A percentile compares a stretch with the other conserved stretches of the same genome.
Conservation (phyloP, 2,329 filamentous ascomycete genomes). For the Fusarium nurragi region DNA sequence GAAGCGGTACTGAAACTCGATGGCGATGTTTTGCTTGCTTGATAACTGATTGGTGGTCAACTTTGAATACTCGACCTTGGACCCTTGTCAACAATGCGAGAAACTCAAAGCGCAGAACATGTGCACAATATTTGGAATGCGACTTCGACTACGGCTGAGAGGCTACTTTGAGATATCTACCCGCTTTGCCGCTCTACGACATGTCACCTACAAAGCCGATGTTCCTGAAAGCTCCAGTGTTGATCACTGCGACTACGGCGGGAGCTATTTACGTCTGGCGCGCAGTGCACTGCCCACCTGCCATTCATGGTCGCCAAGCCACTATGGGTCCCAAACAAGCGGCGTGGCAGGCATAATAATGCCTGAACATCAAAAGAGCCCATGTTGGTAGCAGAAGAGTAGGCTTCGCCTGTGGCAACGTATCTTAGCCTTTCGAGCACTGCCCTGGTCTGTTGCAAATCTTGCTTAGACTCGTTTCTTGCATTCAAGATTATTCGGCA, state of each 20-base stretch:
- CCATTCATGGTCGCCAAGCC: slow-evolving; percentile 24
- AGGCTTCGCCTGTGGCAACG: not conserved
- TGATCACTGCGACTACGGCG: slow-evolving; percentile 4
- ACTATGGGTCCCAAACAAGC: slow-evolving; percentile 29
- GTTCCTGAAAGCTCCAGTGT: slow-evolving; percentile 17
- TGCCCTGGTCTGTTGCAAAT: not conserved
- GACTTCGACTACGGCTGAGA: slow-evolving; percentile 1
- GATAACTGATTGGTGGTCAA: slow-evolving; percentile 30
- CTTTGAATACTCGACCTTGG: slow-evolving; percentile 7
- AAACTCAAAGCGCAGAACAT: slow-evolving; percentile 1
- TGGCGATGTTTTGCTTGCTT: slow-evolving; percentile 26
- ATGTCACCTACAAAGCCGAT: slow-evolving; percentile 32
- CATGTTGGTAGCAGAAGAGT: not conserved
- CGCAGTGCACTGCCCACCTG: slow-evolving; percentile 26
- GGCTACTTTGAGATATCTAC: not conserved
- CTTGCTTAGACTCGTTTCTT: not conserved
- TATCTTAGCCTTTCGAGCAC: not conserved
- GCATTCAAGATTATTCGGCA: not conserved
- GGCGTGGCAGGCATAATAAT: slow-evolving; percentile 19
- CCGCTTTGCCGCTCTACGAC: slow-evolving; percentile 7
- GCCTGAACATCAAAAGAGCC: slow-evolving; percentile 17
- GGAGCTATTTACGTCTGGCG: slow-evolving; percentile 27
- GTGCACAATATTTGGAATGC: not conserved
- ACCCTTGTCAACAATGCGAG: slow-evolving; percentile 3
- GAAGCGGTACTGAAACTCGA: slow-evolving; percentile 21